phyloP scores from a whole-genome alignment of 1,284 basidiomycete species.

The Microstroma glucosiphilum region DNA sequence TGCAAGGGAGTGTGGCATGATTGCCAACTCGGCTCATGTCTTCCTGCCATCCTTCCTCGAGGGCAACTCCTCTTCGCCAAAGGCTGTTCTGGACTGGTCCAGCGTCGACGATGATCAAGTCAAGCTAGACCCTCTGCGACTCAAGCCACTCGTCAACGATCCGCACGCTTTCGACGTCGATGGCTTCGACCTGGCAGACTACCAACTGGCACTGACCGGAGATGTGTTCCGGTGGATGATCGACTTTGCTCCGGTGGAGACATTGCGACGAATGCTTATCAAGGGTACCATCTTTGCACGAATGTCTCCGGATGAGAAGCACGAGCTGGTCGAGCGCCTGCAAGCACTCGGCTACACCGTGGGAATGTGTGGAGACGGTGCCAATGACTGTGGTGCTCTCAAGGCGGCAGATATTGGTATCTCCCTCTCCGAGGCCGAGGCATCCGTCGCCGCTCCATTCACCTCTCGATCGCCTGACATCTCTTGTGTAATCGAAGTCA shows the following conservation, averaged over 20 bases:
- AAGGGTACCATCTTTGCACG: conserved; percentile 94
- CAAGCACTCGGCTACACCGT: conserved; percentile 92
- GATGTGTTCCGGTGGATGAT: conserved; percentile 99
- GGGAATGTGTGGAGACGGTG: conserved; percentile 96
- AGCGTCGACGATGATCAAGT: conserved; percentile 82
- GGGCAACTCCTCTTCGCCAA: conserved; percentile 60
- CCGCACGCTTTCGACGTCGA: conserved; percentile 40
- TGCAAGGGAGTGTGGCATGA: conserved; percentile 84
- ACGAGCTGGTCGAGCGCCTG: conserved; percentile 90
- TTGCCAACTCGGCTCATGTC: conserved; percentile 83
- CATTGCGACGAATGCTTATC: conserved; percentile 65
- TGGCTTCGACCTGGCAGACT: conserved; percentile 62
- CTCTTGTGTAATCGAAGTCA: conserved; percentile 89
- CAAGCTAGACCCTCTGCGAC: conserved; percentile 75
- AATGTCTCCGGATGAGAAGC: conserved; percentile 99
- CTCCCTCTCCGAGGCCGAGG: conserved; percentile 94
- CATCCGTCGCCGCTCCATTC: conserved; percentile 97
- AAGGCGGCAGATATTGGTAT: conserved; percentile 98
- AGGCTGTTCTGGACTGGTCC: conserved; percentile 77
- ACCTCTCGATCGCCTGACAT: conserved; percentile 92
- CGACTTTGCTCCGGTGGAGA: conserved; percentile 83
- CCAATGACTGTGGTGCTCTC: conserved; percentile 95
- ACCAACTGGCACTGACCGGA: conserved; percentile 87
- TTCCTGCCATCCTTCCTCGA: conserved; percentile 76
- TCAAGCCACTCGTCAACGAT: conserved; percentile 57